phyloP scores from a whole-genome alignment of 306 rosid species.

The Astragalus membranaceus region DNA sequence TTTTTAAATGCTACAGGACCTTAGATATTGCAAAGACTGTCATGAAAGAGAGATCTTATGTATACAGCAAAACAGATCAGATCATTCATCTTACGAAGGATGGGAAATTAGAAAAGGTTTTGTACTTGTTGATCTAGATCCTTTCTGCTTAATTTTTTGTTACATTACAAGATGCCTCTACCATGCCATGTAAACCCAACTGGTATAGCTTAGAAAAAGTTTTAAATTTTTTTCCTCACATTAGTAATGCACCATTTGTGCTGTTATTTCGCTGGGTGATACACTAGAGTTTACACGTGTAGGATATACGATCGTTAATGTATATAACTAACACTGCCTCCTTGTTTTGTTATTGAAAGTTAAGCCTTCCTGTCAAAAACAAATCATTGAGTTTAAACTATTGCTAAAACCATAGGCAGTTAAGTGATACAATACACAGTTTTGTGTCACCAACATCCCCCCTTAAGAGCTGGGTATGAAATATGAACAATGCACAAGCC shows the following conservation, averaged over 20 bases:
- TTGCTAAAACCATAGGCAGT: not conserved
- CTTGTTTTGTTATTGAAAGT: not conserved
- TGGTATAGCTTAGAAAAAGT: not conserved
- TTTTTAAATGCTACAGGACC: conserved; percentile 51
- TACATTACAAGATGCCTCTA: not conserved
- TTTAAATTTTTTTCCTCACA: not conserved
- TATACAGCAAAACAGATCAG: conserved; percentile 59
- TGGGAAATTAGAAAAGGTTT: conserved; percentile 73
- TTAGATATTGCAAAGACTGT: conserved; percentile 67
- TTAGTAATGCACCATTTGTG: not conserved
- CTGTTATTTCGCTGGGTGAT: not conserved
- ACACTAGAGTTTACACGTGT: not conserved
- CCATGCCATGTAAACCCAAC: not conserved
- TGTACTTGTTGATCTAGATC: conserved; percentile 17
- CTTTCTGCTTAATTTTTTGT: not conserved
- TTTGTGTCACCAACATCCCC: not conserved
- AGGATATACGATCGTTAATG: conserved; percentile 2
- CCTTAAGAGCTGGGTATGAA: not conserved
- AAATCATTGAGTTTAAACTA: not conserved
- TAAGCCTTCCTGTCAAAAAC: not conserved
- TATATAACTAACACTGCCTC: not conserved
- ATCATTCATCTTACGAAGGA: conserved; percentile 63
- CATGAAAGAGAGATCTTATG: conserved; percentile 56
- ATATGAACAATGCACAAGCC: not conserved
- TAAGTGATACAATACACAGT: not conserved